phyloP scores from a whole-genome alignment of 2,329 filamentous ascomycete genomes.

The Madurella mycetomatis region DNA sequence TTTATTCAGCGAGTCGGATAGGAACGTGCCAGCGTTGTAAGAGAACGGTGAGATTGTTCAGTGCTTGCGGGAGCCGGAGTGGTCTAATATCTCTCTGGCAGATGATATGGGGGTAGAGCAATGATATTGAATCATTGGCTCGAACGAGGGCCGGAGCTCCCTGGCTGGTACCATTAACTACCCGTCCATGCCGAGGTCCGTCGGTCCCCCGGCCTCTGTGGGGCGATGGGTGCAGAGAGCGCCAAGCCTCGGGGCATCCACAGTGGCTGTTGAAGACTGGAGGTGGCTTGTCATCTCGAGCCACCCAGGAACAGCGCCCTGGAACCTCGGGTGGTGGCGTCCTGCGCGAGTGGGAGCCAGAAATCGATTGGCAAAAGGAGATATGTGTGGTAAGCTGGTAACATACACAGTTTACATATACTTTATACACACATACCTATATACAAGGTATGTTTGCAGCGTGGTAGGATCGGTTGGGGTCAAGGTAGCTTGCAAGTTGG shows the following conservation, averaged over 20 bases:
- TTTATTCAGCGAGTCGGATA: background rate
- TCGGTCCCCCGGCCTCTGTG: background rate
- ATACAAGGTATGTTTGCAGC: too few species aligned
- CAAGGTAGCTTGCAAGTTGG: too few species aligned
- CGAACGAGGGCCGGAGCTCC: slow-evolving; percentile 1
- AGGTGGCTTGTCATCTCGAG: slow-evolving; percentile 7
- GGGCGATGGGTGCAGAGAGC: background rate
- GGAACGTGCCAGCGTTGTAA: background rate
- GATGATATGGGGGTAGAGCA: background rate
- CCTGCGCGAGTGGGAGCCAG: too few species aligned
- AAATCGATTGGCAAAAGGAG: too few species aligned
- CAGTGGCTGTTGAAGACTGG: slow-evolving; percentile 12
- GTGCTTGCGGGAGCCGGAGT: background rate
- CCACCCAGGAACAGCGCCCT: too few species aligned
- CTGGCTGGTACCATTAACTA: slow-evolving; percentile 10
- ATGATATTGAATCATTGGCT: slow-evolving; percentile 11
- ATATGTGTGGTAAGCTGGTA: too few species aligned
- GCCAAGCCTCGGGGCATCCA: background rate
- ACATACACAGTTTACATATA: too few species aligned
- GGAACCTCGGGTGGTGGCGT: too few species aligned
- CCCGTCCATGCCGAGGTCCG: slow-evolving; percentile 14
- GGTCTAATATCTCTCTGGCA: background rate
- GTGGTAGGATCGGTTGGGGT: too few species aligned
- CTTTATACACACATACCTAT: too few species aligned
- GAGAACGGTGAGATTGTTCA: background rate